Conservation (phyloP, 768 basidiomycete genomes). For the Antrodiella citrinella region DNA sequence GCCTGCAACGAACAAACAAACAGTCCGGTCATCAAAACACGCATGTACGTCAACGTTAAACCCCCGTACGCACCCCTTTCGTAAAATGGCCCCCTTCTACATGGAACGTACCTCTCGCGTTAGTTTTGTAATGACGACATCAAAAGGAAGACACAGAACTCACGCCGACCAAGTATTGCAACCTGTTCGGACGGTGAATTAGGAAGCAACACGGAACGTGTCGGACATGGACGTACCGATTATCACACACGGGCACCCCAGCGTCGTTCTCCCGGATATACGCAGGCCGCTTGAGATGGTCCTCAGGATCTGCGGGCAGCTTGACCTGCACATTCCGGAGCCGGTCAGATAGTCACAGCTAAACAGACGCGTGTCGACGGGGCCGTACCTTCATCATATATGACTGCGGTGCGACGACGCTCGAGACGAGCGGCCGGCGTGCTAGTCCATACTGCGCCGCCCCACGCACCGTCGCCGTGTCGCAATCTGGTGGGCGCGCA, state of each 20-base stretch:
- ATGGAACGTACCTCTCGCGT: no score
- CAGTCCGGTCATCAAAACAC: slow-evolving; percentile 17
- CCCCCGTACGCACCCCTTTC: slow-evolving; percentile 61
- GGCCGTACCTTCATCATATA: slow-evolving; percentile 84
- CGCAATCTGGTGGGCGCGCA: slow-evolving; percentile 77
- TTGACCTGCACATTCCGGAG: slow-evolving; percentile 67
- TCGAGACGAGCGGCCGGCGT: slow-evolving; percentile 67
- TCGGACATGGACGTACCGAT: slow-evolving; percentile 46
- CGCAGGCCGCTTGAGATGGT: slow-evolving; percentile 77
- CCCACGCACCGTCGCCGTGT: slow-evolving; percentile 82
- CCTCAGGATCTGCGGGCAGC: slow-evolving; percentile 79
- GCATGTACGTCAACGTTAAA: slow-evolving; percentile 4
- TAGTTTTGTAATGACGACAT: no score
- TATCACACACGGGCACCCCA: slow-evolving; percentile 74
- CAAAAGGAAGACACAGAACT: not conserved
- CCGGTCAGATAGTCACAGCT: no score
- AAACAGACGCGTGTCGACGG: not conserved
- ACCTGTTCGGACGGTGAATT: slow-evolving; percentile 30
- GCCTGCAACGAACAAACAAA: no score
- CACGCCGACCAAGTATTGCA: slow-evolving; percentile 73
- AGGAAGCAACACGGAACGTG: not conserved
- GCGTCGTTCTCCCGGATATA: slow-evolving; percentile 77
- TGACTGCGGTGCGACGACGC: slow-evolving; percentile 71
- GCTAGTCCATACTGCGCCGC: slow-evolving; percentile 86
- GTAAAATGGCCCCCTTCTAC: slow-evolving; percentile 70